Evolutionary conservation across 257 asterid genomes (phyloP).

Genomic region (Nicotiana tomentosiformis): DNA sequence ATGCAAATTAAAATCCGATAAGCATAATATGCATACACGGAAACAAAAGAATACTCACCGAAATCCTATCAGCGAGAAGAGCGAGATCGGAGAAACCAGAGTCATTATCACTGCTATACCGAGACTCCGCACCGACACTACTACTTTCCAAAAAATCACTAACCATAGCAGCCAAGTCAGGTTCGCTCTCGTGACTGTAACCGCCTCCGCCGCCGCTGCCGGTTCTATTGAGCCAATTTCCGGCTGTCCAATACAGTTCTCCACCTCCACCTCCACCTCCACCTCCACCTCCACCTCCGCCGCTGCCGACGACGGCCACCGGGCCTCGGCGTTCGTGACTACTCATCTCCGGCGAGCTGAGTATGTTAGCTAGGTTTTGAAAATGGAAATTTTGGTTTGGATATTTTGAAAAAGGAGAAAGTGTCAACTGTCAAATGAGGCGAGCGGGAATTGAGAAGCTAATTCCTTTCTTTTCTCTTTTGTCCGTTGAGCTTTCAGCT

Average conservation of each 20-base stretch:
- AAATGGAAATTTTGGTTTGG: background rate
- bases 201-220: constrained; percentile 18
- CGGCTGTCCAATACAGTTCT: constrained; percentile 1
- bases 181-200: constrained; percentile 39
- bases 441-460: background rate
- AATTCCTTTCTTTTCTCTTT: background rate
- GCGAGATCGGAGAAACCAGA: constrained; percentile 36
- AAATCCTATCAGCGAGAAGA: constrained; percentile 36
- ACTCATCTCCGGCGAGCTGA: constrained; percentile 8
- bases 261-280: background rate
- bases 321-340: constrained; percentile 12
- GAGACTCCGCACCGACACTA: constrained; percentile 32
- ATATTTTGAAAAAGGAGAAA: background rate
- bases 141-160: constrained; percentile 35
- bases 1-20: background rate
- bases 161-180: constrained; percentile 39
- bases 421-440: background rate
- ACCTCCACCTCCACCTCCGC: background rate
- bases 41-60: constrained; percentile 22
- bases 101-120: constrained; percentile 39
- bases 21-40: background rate
- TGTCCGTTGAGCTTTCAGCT: background rate
- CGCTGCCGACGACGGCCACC: constrained; percentile 20
- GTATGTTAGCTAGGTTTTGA: no score
- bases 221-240: constrained; percentile 19